phyloP scores from a whole-genome alignment of 1,284 basidiomycete genomes.

The Ceratorhiza oryzae-sativae region DNA sequence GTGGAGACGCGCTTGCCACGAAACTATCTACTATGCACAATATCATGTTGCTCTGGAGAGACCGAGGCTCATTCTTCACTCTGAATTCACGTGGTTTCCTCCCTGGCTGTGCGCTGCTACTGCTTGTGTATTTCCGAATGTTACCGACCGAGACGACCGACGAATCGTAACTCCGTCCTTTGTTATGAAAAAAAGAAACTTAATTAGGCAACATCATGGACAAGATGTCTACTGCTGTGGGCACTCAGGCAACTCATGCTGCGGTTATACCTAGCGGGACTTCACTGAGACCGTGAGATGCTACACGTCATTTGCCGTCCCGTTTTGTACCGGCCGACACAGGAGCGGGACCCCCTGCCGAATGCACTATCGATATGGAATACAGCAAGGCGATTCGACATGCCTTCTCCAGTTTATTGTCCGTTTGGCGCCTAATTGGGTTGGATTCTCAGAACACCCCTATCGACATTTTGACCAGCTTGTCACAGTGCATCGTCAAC shows the following conservation, averaged over 20 bases:
- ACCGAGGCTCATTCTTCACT: background rate
- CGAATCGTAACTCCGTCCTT: background rate
- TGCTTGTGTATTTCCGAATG: background rate
- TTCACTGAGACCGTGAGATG: background rate
- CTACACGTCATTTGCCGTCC: background rate
- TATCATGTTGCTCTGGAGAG: background rate
- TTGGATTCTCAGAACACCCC: background rate
- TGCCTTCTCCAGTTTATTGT: background rate
- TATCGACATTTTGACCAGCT: background rate
- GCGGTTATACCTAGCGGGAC: background rate
- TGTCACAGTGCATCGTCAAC: background rate
- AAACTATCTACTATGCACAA: background rate
- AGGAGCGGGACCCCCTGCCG: background rate
- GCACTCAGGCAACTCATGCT: background rate
- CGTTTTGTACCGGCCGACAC: too few relatives aligned
- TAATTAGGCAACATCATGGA: background rate
- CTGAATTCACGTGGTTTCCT: background rate
- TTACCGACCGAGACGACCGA: background rate
- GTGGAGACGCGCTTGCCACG: too few relatives aligned
- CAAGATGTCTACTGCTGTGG: background rate
- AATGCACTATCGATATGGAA: background rate
- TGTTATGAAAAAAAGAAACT: background rate
- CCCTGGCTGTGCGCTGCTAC: background rate
- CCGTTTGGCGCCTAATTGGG: background rate
- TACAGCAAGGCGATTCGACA: background rate